Evolutionary conservation across 768 basidiomycete species (phyloP), one percentile per base, ranked within the genome.

Genomic region (Suillus variegatus): DNA sequence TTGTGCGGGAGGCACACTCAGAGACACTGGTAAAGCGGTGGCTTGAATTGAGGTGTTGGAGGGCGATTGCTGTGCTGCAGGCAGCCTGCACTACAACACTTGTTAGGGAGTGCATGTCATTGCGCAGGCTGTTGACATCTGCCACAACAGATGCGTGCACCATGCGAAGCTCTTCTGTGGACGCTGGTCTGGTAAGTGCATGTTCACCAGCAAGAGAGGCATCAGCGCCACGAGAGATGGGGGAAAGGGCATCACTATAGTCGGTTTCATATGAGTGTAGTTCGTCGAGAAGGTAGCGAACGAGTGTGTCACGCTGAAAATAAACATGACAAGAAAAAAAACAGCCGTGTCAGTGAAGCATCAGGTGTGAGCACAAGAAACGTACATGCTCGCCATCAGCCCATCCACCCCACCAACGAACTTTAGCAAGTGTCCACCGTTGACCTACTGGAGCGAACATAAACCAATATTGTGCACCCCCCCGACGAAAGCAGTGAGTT

Each of bases 381-480:
- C 44, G 68, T 75, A 80, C 77, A 62, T 77, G 73, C 63, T 81
- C 79, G 1, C 75, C 74, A n/a, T 66, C 67, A n/a, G 77, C 79
- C 78, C 81, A 80, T 32, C 79, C 78, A 18, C 80, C 81, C 81
- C 79, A 82, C 78, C 79, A 81, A 1, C 72, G 67, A 4, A 81
- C 72, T 2, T 51, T 66, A 7, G 61, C 67, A n/a, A 82, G 67
- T 0, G 76, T 73, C 81, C 81, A 82, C 2, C 73, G 66, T 41
- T 76, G 62, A 0, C 74, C 74, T 5, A 74, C 14, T 0, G 76
- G 49, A 28, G 49, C 22, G 43, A 56, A 77, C 66, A 75, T 69
- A 58, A 75, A 75, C 6, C 68, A 66, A 61, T 75, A 74, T 46
- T 75, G 75, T 46, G 74, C 71, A 18, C 74, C 75, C 18, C 73